Conservation (phyloP, 345 rosid species). For the Passiflora organensis region DNA sequence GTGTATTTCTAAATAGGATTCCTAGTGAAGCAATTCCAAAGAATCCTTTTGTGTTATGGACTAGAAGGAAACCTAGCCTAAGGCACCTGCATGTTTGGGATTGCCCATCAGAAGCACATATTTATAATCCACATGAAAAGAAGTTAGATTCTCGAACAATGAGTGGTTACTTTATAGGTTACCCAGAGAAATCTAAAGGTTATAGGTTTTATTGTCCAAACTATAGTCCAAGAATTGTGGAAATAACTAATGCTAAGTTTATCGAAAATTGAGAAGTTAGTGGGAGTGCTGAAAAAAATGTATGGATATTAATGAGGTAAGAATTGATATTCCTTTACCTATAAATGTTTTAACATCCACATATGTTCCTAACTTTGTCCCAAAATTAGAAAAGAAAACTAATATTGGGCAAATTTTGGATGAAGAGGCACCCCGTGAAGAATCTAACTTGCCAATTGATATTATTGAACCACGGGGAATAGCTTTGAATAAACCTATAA, state of each 20-base stretch:
- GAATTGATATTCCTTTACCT: background rate
- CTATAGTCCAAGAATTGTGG: background rate
- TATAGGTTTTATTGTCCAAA: background rate
- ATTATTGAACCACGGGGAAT: background rate
- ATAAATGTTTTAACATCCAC: background rate
- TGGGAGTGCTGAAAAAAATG: background rate
- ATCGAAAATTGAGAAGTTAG: background rate
- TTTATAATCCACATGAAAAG: background rate
- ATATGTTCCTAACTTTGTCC: background rate
- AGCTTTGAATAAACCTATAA: background rate
- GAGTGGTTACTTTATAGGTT: background rate
- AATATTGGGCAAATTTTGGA: background rate
- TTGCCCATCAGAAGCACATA: background rate
- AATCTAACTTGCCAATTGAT: background rate
- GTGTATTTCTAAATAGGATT: background rate
- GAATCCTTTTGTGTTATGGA: background rate
- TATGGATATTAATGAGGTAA: background rate
- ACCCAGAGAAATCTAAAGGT: background rate
- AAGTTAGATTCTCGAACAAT: background rate
- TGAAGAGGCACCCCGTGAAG: background rate
- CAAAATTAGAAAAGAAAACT: background rate
- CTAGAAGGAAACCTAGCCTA: background rate
- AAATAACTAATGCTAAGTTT: background rate
- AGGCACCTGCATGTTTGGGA: background rate
- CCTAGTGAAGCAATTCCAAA: background rate